Base-by-base conservation (phyloP, 2,329 filamentous ascomycete species). In the Alternaria viburni region DNA sequence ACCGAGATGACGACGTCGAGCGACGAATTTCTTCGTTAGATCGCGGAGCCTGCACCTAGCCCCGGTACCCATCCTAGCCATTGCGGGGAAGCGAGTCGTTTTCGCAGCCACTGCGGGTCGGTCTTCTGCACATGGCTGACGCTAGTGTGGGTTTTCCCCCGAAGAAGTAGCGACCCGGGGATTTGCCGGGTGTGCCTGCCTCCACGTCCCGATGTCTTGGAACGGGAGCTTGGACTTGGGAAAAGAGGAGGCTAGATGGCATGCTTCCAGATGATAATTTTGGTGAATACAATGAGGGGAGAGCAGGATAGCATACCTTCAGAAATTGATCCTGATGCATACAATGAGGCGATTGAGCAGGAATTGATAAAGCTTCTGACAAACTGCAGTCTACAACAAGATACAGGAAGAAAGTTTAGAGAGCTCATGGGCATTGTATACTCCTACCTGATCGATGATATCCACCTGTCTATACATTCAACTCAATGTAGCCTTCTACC, bases 1-100 rank as follows among this genome's bases (percentile, higher is more conserved):
- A 46, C 64, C 66, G 66, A 68, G 60, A 57, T 61, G 56, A 63
- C 66, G 64, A 59, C 52, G 45, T 45, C 21, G 19, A 36, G 49
- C 12, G 32, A 36, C 32, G 2, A 32, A 10, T 50, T 15, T 41
- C 32, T 1, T 19, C 36, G 1, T 50, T 44, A 21, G 32, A 36
- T 15, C 28, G 52, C 28, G 58, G 52, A 59, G 50, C n/a, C 25
- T 25, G 61, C 26, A 55, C 44, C 19, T 23, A 21, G 17, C 19
- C 19, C 49, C 19, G 49, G 49, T 6, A 25, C 5, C 13, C 3
- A 52, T 25, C 49, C 49, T 51, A 30, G 45, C 36, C 36, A 59
- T 60, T 23, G 64, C 62, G 65, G 65, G 64, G 67, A 65, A 62
- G 52, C 45, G 52, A 54, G 44, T 45, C 41, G 36, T 54, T 47